These are phyloP conservation scores for Rhizophagus sp. DNA, from an alignment of 192 early-diverging fungal genomes.

Conservation along the genomic window DNA sequence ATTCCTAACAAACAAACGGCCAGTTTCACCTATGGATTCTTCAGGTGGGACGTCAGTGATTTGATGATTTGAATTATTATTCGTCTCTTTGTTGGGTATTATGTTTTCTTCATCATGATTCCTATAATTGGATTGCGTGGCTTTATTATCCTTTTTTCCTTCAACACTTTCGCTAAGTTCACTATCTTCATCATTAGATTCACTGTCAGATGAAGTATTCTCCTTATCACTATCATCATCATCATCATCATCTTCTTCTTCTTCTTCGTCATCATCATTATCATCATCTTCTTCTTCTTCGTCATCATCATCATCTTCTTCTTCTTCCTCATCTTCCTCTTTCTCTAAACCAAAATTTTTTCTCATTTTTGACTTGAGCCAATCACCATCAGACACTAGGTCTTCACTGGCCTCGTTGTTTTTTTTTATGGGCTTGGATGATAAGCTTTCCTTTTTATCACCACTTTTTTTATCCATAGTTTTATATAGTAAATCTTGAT, in stretches of 20 bases:
- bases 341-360: slow-evolving; percentile 33
- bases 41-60: slow-evolving; percentile 36
- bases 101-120: slow-evolving; percentile 24
- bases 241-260: slow-evolving; percentile 32
- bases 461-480: slow-evolving; percentile 42
- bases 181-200: background rate
- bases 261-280: slow-evolving; percentile 28
- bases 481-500: slow-evolving; percentile 66
- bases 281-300: slow-evolving; percentile 29
- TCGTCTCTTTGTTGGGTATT: slow-evolving; percentile 2
- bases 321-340: slow-evolving; percentile 17
- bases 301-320: slow-evolving; percentile 29
- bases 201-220: background rate
- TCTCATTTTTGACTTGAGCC: slow-evolving; percentile 66
- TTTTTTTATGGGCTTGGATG: slow-evolving; percentile 54
- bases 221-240: slow-evolving; percentile 7
- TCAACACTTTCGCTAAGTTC: background rate
- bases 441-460: slow-evolving; percentile 38
- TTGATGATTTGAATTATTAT: background rate
- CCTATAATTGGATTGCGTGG: slow-evolving; percentile 21
- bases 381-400: slow-evolving; percentile 64
- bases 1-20: slow-evolving; percentile 92
- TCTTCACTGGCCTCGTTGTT: slow-evolving; percentile 54
- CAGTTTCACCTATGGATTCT: slow-evolving; percentile 87
- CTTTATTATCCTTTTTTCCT: slow-evolving; percentile 24